phyloP scores from a whole-genome alignment of 1,284 basidiomycete genomes.

The Leccinum griseonigrum region DNA sequence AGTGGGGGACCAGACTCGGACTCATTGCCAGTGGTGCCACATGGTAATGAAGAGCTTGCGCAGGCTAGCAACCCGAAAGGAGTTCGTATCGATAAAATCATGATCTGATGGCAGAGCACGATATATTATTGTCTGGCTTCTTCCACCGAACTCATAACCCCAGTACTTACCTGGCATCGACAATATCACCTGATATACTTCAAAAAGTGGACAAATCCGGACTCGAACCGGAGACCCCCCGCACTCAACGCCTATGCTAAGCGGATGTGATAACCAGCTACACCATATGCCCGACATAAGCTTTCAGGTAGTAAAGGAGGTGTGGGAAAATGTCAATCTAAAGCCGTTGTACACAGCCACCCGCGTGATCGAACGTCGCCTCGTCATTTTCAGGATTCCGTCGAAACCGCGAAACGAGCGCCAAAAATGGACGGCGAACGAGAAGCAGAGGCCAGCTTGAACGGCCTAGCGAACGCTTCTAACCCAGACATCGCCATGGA shows the following conservation, averaged over 20 bases:
- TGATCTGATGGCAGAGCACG: no score
- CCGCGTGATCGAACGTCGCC: slow-evolving; percentile 24
- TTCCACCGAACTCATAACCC: no score
- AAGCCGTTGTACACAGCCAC: slow-evolving; percentile 22
- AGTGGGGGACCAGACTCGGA: no score
- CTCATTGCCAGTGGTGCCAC: no score
- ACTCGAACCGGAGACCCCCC: slow-evolving; percentile 43
- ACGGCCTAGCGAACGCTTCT: neutral
- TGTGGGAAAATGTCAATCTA: slow-evolving; percentile 10
- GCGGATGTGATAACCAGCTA: slow-evolving; percentile 51
- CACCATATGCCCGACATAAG: slow-evolving; percentile 37
- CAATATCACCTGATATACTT: no score
- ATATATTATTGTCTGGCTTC: no score
- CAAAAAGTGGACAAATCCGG: slow-evolving; percentile 36
- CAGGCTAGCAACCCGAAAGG: no score
- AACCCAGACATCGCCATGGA: slow-evolving; percentile 20
- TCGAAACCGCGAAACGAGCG: slow-evolving; percentile 10
- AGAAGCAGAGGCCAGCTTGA: slow-evolving; percentile 2
- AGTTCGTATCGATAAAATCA: no score
- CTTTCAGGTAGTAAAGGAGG: neutral
- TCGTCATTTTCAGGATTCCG: slow-evolving; percentile 29
- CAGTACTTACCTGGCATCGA: no score
- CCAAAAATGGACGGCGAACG: slow-evolving; percentile 25
- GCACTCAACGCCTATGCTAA: slow-evolving; percentile 36
- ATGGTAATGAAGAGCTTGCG: no score